Evolutionary conservation across 129 eudicot genomes (phyloP), one percentile per base, ranked within the genome.

Genomic region (Lactuca sativa): DNA sequence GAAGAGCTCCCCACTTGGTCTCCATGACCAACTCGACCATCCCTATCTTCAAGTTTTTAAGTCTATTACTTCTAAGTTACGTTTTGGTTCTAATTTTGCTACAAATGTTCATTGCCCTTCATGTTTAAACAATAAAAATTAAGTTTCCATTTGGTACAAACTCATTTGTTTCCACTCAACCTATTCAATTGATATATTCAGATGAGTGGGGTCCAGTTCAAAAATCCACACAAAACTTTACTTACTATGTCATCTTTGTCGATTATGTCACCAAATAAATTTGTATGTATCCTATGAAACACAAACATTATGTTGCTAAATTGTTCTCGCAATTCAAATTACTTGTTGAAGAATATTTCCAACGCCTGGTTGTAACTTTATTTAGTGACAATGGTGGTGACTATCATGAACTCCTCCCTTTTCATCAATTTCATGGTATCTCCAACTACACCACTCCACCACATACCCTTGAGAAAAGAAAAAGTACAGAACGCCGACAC

Each of bases 191-290:
- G 30, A 25, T 18, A 16, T 52, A 52, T n/a, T 13, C 25, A 5
- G 0, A 52, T 14, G 25, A n/a, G 4, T 52, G 60, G 60, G 60
- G 30, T 2, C 30, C 30, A 25, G 34, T 55, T 2, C 7, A 55
- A 17, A 55, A 55, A 55, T 55, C 60, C 6, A 55, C 8, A 13
- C 2, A 53, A 3, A 21, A 2, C 4, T 53, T 53, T n/a, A 7
- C 2, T n/a, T 53, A 53, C 57, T 53, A 53, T 53, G 30, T n/a
- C 18, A 62, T 62, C 7, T 62, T 62, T 37, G 66, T 62, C 31
- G 51, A 62, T 6, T 14, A 3, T 21, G 33, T 1, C 41, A 3
- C 44, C 17, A 59, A 59, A 64, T 59, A 59, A 4, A 9, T 59
- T 1, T 25, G 30, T 1, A 0, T 25, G 30, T 25, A 25, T 3